Base-by-base conservation (phyloP, 2,329 filamentous ascomycete species). In the Xylariaceae sp. region DNA sequence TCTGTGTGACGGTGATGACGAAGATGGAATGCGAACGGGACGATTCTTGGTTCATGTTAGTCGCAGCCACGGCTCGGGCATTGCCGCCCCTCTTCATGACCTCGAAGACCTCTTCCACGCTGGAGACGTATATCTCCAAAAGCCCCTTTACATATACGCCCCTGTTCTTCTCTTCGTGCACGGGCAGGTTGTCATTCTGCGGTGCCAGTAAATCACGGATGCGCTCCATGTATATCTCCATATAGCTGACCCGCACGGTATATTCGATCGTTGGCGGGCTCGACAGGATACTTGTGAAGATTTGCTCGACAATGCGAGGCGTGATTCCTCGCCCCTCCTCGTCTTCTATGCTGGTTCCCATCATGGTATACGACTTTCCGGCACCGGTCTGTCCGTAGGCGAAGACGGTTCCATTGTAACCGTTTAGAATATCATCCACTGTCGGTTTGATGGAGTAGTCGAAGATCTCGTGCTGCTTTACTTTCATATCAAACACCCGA, bases 181-280 rank as follows among this genome's bases (percentile, higher is more conserved):
- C 83, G 0, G 90, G 89, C 36, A 98, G 71, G 59, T 97, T 97
- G 68, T 96, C 90, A 65, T 97, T 95, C 44, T 89, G 85, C 9
- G 92, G 92, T 16, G 84, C 81, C 48, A 98, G 70, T 57, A 98
- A 68, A 78, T 98, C 92, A 56, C 90, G 81, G 62, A 98, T 97
- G 53, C 85, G 81, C 69, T 98, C 92, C 92, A 97, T 98, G 71
- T 98, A 98, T 50, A 98, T 97, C 67, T 98, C 92, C 89, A 98
- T 96, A 67, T 97, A 97, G 65, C 88, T 95, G 59, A 97, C 90
- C 40, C 89, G 81, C 37, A 98, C 90, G n/a, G 89, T 97, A 65
- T 97, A 97, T 66, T 97, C 92, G 62, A 97, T 96, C 52, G 87
- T 94, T 55, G 82, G 82, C 30, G 90, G 87, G 54, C 88, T 95